Evolutionary conservation across 768 basidiomycete genomes (phyloP), one percentile per base, ranked within the genome.

Genomic region (Boletus vinaceobasis): DNA sequence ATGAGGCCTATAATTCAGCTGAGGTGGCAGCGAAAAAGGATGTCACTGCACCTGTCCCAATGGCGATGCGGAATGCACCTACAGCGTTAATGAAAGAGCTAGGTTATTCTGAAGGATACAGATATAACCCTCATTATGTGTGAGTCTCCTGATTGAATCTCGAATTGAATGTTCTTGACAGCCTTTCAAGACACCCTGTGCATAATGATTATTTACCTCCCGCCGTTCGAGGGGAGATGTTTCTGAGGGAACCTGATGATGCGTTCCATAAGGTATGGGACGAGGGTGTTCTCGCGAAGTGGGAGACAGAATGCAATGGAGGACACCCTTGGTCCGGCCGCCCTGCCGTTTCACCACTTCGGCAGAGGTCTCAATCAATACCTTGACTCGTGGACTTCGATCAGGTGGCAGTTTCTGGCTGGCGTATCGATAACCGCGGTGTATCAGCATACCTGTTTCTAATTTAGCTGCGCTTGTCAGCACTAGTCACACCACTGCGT

Each of bases 1-100:
- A 93, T 63, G 83, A 84, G 50, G 92, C 84, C 0, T 93, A 92
- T 70, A 81, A 80, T 23, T 74, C 78, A 32, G 88, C 88, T 1
- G 86, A 86, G 66, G 80, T 65, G 44, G 82, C 82, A 2, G 87
- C 83, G 7, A 79, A 79, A 64, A 61, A 61, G 53, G 82, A 81
- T 65, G 67, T 71, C 53, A 73, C 80, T 11, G 63, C 80, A 45
- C 77, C 84, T 4, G 88, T 93, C 1, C 92, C 92, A 1, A 62
- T 90, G 53, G 75, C 78, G 36, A 78, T 92, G 61, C 79, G 92
- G 31, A 93, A 93, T 69, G 88, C 89, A 9, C 89, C 90, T 3
- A 90, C 89, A 3, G 60, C 58, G 19, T 64, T 90, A 10, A 86
- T 88, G 85, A 84, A 85, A 65, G 77, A 82, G 26, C 74, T 89